Base-by-base conservation (phyloP, 208 protist species). In the Paratrypanosoma confusum region DNA sequence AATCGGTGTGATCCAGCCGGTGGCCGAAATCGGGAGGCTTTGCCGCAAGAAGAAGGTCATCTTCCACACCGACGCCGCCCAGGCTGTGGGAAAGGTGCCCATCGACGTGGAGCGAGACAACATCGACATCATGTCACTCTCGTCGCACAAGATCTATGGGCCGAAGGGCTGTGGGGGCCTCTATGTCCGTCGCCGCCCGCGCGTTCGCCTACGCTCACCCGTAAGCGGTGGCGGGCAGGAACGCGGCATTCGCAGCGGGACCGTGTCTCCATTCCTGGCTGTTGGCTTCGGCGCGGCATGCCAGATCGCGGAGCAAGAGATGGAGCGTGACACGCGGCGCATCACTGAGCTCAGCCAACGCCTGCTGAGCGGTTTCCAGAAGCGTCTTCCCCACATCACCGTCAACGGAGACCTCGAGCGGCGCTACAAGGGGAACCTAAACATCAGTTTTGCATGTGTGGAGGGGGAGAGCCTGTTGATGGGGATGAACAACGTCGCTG, bases 221-320 rank as follows among this genome's bases (percentile, higher is more conserved):
- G 74, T 99, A 21, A 97, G 70, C 59, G 98, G 98, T 25, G 98
- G 98, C 39, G 98, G 97, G n/a, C 97, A 99, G 78, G 95, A 98
- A 80, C 67, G 95, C 26, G 95, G 96, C 27, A 80, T 96, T 26
- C 74, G 96, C 28, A 88, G 74, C 58, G 96, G 97, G 26, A 99
- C 96, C 0, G 34, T 99, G 1, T 81, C 96, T 13, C 72, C 95
- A 0, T 65, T 92, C 18, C 67, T 98, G 1, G 76, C 82, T 14
- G 90, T 97, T 11, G 97, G 96, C 25, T 70, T 98, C 47, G 96
- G 96, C 39, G 88, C 60, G 14, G 97, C 94, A 8, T 98, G 80
- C 56, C 78, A 53, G 16, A 37, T 96, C 27, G 95, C 90, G 41
- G 39, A 42, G 31, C 33, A 65, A 40, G 97, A 99, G 58, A 97